A percentile compares a stretch with the other conserved stretches of the same genome.
Evolutionary conservation across 495 filamentous ascomycete genomes (phyloP).

Genomic region (Talaromyces liani): DNA sequence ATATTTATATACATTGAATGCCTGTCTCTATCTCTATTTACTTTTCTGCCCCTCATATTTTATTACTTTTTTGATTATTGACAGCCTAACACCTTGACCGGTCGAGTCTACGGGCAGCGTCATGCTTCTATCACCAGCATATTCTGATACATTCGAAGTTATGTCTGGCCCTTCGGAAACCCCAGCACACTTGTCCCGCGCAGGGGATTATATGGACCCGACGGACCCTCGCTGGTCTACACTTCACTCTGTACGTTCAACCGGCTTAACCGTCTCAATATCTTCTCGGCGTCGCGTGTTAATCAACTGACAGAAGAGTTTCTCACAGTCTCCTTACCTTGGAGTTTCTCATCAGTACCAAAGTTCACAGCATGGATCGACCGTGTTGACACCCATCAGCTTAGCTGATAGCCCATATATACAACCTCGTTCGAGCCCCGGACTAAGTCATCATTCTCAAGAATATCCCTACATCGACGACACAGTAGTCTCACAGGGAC

Average conservation of each 20-base stretch:
- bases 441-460: conserved; percentile 31
- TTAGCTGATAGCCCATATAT: conserved; percentile 30
- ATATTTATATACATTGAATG: not conserved
- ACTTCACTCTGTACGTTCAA: conserved; percentile 27
- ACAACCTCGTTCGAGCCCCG: conserved; percentile 26
- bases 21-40: not conserved
- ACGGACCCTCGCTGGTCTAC: conserved; percentile 25
- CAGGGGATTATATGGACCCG: conserved; percentile 24
- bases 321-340: conserved; percentile 22
- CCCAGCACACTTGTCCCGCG: conserved; percentile 19
- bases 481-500: conserved; percentile 22
- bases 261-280: not conserved
- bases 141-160: not conserved
- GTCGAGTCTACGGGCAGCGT: not conserved
- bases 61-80: not conserved
- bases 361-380: conserved; percentile 20
- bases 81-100: not conserved
- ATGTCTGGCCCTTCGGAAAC: conserved; percentile 7
- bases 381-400: conserved; percentile 33
- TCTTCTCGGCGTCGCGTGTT: not conserved
- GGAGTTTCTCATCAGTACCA: conserved; percentile 26
- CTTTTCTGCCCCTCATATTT: not conserved
- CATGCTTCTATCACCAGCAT: conserved; percentile 4
- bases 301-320: conserved; percentile 4
- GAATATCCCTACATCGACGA: conserved; percentile 30